Conservation (phyloP, 2,329 filamentous ascomycete species). For the Trichoderma sp. region DNA sequence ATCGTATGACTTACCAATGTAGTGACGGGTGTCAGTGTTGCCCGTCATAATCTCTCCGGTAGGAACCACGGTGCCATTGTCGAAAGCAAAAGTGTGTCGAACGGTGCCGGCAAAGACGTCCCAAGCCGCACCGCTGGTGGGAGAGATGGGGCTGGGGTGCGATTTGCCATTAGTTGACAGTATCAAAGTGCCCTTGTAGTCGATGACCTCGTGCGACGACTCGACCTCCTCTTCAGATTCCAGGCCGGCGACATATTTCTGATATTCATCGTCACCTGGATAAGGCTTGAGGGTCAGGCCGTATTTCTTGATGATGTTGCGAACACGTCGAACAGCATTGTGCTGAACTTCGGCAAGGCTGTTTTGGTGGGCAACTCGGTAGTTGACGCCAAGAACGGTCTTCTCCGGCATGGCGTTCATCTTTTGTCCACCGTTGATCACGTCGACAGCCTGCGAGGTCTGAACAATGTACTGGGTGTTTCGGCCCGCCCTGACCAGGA, state of each 20-base stretch:
- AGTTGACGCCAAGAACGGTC: slow-evolving; percentile 59
- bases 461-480: slow-evolving; percentile 54
- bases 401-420: slow-evolving; percentile 68
- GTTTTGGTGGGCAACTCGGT: slow-evolving; percentile 59
- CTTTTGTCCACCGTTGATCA: slow-evolving; percentile 65
- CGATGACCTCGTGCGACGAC: slow-evolving; percentile 8
- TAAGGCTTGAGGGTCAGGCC: slow-evolving; percentile 58
- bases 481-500: slow-evolving; percentile 29
- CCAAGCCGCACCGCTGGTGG: slow-evolving; percentile 49
- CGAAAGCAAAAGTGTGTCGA: slow-evolving; percentile 46
- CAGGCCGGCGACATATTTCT: slow-evolving; percentile 22
- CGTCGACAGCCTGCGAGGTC: slow-evolving; percentile 62
- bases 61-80: slow-evolving; percentile 53
- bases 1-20: slow-evolving; percentile 35
- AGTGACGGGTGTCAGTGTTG: slow-evolving; percentile 47
- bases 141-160: slow-evolving; percentile 59
- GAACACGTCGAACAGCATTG: slow-evolving; percentile 52
- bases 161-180: slow-evolving; percentile 38
- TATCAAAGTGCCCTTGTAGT: slow-evolving; percentile 45
- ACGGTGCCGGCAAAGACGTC: slow-evolving; percentile 54
- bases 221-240: neutral
- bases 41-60: slow-evolving; percentile 49
- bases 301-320: slow-evolving; percentile 54
- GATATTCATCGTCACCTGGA: slow-evolving; percentile 42
- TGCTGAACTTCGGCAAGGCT: slow-evolving; percentile 50